These are phyloP conservation scores for Termitomyces sp. DNA, from an alignment of 768 basidiomycete genomes.

Conservation along the genomic window DNA sequence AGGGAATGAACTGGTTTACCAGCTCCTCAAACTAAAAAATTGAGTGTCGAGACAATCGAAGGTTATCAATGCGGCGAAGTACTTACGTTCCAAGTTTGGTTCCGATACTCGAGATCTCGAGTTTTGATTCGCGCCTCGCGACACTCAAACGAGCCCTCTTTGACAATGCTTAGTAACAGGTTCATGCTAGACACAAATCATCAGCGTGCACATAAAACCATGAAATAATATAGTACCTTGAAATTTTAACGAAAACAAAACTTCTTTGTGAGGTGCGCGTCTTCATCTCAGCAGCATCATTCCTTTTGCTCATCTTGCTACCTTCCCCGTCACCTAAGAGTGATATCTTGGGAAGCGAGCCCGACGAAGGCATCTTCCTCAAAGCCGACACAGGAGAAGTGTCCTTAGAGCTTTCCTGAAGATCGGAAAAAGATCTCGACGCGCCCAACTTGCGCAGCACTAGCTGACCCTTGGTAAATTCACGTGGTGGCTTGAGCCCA, in stretches of 20 bases:
- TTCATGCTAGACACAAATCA: slow-evolving; percentile 42
- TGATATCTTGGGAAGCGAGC: slow-evolving; percentile 23
- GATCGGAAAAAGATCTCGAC: slow-evolving; percentile 69
- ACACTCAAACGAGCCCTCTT: slow-evolving; percentile 81
- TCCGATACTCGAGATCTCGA: slow-evolving; percentile 74
- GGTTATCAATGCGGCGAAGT: background rate
- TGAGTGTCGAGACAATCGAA: slow-evolving; percentile 4
- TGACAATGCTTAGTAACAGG: slow-evolving; percentile 70
- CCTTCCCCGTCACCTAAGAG: slow-evolving; percentile 11
- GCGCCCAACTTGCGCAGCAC: slow-evolving; percentile 47
- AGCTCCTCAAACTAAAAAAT: slow-evolving; percentile 64
- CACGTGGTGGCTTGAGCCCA: slow-evolving; percentile 3
- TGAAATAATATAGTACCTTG: slow-evolving; percentile 39
- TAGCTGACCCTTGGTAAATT: slow-evolving; percentile 13
- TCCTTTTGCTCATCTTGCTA: slow-evolving; percentile 17
- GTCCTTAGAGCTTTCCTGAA: slow-evolving; percentile 37
- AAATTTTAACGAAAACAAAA: slow-evolving; percentile 73
- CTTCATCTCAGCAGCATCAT: slow-evolving; percentile 78
- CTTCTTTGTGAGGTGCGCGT: slow-evolving; percentile 76
- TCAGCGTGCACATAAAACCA: background rate
- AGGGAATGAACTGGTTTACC: slow-evolving; percentile 75
- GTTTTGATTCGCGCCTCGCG: slow-evolving; percentile 76
- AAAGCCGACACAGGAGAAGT: slow-evolving; percentile 21
- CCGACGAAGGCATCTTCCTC: slow-evolving; percentile 34
- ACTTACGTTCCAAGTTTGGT: slow-evolving; percentile 78